A percentile compares a stretch with the other conserved stretches of the same genome.
Evolutionary conservation across 202 grass and related monocot genomes (phyloP).

Genomic region (Carex sylvatica): DNA sequence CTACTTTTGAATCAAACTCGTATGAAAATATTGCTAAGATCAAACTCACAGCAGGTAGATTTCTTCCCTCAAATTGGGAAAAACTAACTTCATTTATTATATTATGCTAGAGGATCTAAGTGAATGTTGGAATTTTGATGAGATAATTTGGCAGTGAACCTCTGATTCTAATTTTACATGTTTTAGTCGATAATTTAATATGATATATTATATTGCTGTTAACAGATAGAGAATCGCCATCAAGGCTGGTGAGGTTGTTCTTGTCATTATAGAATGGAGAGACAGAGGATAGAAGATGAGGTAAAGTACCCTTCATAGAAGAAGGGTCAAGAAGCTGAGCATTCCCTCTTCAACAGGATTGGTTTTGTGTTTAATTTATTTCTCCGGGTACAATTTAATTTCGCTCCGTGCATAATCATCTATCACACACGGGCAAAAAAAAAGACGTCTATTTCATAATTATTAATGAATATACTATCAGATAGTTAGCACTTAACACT

Average conservation of each 20-base stretch:
- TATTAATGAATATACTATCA: neutral
- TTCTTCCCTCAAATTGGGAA: conserved; percentile 3
- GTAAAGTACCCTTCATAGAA: conserved; percentile 75
- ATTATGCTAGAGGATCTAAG: neutral
- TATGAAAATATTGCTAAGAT: conserved; percentile 90
- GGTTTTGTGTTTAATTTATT: conserved; percentile 13
- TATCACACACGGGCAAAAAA: neutral
- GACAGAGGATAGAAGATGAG: conserved; percentile 89
- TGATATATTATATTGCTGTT: too few relatives aligned
- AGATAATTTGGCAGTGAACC: neutral
- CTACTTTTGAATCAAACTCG: conserved; percentile 52
- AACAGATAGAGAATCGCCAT: too few relatives aligned
- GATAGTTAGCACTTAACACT: too few relatives aligned
- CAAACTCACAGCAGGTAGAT: conserved; percentile 81
- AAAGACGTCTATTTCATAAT: neutral
- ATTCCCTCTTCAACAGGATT: conserved; percentile 68
- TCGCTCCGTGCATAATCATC: neutral
- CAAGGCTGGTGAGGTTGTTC: too few relatives aligned
- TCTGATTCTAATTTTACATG: neutral
- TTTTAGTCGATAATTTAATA: too few relatives aligned
- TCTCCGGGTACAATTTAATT: neutral
- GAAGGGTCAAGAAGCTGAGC: conserved; percentile 81
- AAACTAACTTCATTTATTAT: neutral
- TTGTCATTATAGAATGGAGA: conserved; percentile 71
- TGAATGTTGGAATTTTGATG: neutral